Conservation (phyloP, 352 stramenopile genomes). For the Blastocystis sp. region DNA sequence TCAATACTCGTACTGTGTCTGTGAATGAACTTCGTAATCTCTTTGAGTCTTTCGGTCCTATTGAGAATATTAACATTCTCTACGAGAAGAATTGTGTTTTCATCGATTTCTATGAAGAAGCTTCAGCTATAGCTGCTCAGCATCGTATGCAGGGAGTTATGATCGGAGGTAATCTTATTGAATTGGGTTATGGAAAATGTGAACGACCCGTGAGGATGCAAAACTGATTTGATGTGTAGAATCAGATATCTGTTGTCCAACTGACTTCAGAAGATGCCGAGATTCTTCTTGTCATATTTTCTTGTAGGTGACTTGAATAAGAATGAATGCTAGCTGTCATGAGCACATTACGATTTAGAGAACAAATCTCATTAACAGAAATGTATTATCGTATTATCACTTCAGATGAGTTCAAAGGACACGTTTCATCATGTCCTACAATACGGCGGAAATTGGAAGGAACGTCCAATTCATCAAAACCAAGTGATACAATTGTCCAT, state of each 20-base stretch:
- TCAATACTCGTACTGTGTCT: background rate
- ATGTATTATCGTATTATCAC: background rate
- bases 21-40: background rate
- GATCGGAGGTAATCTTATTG: background rate
- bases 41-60: background rate
- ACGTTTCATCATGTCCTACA: no score
- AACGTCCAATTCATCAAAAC: background rate
- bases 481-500: no score
- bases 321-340: background rate
- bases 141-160: background rate
- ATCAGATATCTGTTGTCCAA: no score
- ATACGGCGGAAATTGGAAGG: no score
- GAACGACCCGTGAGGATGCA: background rate
- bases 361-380: background rate
- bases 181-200: background rate
- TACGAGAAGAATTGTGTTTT: background rate
- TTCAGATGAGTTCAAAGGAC: background rate
- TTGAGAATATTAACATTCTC: slow-evolving; percentile 8
- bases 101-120: background rate
- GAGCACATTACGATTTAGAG: background rate
- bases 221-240: no score
- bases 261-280: background rate
- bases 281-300: background rate
- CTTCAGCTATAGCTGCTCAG: background rate
- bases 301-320: background rate